Percentiles rank a stretch among this genome's conserved stretches.
These are phyloP conservation scores for Vicia faba DNA, from an alignment of 306 rosid species.

Conservation along the genomic window DNA sequence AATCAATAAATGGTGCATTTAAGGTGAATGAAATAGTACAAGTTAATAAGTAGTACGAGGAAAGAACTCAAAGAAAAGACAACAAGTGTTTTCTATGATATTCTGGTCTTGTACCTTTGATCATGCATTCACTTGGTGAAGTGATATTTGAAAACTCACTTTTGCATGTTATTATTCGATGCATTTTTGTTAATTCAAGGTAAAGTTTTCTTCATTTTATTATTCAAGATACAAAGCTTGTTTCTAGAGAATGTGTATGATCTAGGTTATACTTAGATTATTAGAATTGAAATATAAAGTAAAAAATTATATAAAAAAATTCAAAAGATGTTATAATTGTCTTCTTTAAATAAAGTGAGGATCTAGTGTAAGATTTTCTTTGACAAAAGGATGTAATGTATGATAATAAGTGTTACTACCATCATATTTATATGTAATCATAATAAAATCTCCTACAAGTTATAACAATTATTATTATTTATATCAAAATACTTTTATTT, in stretches of 20 bases:
- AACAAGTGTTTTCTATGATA: not conserved
- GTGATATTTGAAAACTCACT: constrained; percentile 30
- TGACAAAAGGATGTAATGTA: not conserved
- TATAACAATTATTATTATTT: not conserved
- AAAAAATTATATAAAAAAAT: not conserved
- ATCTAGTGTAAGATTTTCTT: constrained; percentile 14
- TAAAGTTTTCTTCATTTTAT: not conserved
- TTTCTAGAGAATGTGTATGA: not conserved
- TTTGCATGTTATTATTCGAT: constrained; percentile 8
- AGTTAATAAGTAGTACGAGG: constrained; percentile 7
- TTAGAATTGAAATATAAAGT: not conserved
- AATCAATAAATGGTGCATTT: not conserved
- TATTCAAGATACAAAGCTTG: too few species aligned
- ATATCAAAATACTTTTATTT: too few species aligned
- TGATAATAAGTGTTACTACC: not conserved
- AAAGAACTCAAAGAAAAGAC: not conserved
- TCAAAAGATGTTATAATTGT: not conserved
- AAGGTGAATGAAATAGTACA: constrained; percentile 9
- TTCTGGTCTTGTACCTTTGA: not conserved
- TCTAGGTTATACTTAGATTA: not conserved
- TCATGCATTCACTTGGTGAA: not conserved
- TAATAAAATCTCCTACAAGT: not conserved
- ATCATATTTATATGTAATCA: not conserved
- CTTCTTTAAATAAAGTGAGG: constrained; percentile 14
- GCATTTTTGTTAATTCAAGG: constrained; percentile 19